Base-by-base conservation (phyloP, 2,329 filamentous ascomycete genomes). In the Colletotrichum lupini region DNA sequence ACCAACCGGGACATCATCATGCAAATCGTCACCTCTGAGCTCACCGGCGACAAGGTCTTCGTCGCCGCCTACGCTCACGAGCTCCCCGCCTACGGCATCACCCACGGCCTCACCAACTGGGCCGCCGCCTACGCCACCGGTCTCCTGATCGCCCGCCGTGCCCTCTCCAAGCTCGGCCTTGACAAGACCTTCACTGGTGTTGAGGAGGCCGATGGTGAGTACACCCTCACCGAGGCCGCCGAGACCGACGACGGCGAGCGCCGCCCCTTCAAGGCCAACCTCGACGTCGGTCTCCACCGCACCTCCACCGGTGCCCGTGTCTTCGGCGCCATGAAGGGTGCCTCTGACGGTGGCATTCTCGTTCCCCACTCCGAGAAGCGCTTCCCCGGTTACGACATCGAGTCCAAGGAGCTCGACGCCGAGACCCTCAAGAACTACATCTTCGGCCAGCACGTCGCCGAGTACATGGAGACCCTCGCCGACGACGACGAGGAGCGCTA, bases 391-490 rank as follows among this genome's bases (percentile, higher is more conserved):
- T 99, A 89, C 92, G 97, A 99, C 85, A 94, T 98, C 37, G 97
- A 99, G 90, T 88, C 89, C 86, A 95, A 99, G 93, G 96, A 98
- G 92, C 94, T 99, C 82, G 97, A 99, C 82, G 91, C 95, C 82
- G 97, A 99, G 87, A 93, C 92, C 79, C 94, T 99, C 84, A 95
- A 96, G 91, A 97, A 95, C 91, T 99, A 99, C 93, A 99, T 99
- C 91, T 96, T 94, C 87, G 97, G 91, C 83, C 96, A 97, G 76
- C 97, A 99, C 92, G 94, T 99, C 78, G 95, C 96, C 80, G 97
- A 99, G 92, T 99, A 99, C 93, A 99, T 99, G 97, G 97, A 99
- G 93, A 97, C 93, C 74, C 94, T 99, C 78, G 97, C 97, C 87
- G 97, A 99, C 82, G 97, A 99, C 85, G 97, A 99, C 84, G 97